A percentile compares a stretch with the other conserved stretches of the same genome.
Evolutionary conservation across 495 filamentous ascomycete species (phyloP).

Genomic region (Talaromyces thailandensis): DNA sequence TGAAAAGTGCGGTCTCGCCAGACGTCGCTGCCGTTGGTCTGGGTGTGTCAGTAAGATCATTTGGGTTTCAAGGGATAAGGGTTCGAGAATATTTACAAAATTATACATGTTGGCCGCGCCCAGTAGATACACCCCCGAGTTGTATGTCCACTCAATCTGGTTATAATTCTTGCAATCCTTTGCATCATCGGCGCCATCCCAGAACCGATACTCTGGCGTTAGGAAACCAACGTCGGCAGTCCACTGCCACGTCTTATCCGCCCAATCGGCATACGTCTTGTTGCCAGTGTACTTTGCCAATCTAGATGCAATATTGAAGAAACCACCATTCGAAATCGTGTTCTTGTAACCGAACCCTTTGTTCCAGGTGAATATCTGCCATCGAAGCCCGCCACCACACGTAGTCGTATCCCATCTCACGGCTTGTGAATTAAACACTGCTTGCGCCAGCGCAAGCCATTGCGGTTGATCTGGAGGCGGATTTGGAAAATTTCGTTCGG

Average conservation of each 20-base stretch:
- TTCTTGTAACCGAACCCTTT: slow-evolving; percentile 78
- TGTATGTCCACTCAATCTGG: slow-evolving; percentile 55
- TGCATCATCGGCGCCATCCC: slow-evolving; percentile 51
- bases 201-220: slow-evolving; percentile 49
- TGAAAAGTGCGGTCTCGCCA: slow-evolving; percentile 53
- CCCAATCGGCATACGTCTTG: slow-evolving; percentile 68
- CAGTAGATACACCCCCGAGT: slow-evolving; percentile 52
- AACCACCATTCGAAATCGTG: slow-evolving; percentile 68
- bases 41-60: background rate
- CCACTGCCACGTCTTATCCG: slow-evolving; percentile 70
- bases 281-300: slow-evolving; percentile 71
- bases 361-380: slow-evolving; percentile 80
- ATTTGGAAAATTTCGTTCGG: slow-evolving; percentile 65
- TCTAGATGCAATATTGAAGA: slow-evolving; percentile 72
- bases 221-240: slow-evolving; percentile 52
- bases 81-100: slow-evolving; percentile 32
- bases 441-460: slow-evolving; percentile 77
- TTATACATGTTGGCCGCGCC: slow-evolving; percentile 70
- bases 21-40: slow-evolving; percentile 47
- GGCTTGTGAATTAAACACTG: slow-evolving; percentile 68
- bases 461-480: slow-evolving; percentile 46
- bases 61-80: background rate
- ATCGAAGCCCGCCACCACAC: slow-evolving; percentile 66
- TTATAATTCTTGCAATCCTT: slow-evolving; percentile 45
- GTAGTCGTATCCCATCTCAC: slow-evolving; percentile 58